Evolutionary conservation across 164 flowering plant genomes (phyloP).

Genomic region (Annona squamosa): DNA sequence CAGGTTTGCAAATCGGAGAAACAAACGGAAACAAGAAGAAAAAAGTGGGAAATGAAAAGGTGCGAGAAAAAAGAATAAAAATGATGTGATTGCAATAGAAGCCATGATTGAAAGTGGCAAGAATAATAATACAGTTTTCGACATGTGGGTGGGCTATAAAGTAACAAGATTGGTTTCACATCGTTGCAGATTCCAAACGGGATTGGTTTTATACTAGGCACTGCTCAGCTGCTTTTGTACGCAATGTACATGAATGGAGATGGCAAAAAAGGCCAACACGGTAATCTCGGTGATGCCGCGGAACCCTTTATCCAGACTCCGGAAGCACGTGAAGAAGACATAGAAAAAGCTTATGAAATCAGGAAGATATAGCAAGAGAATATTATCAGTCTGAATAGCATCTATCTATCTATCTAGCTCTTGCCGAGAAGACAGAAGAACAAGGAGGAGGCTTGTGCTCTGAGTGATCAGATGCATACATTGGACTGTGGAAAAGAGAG

Average conservation of each 20-base stretch:
- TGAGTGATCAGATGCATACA: too few relatives aligned
- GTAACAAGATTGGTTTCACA: not conserved
- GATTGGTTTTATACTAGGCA: not conserved
- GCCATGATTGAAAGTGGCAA: too few relatives aligned
- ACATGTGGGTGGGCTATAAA: not conserved
- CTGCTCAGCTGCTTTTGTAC: constrained; percentile 1
- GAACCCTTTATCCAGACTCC: not conserved
- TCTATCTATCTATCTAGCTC: too few relatives aligned
- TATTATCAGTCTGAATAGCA: too few relatives aligned
- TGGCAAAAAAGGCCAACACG: not conserved
- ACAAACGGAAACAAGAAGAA: too few relatives aligned
- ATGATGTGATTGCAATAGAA: too few relatives aligned
- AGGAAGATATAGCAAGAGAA: not conserved
- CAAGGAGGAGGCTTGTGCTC: too few relatives aligned
- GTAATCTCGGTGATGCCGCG: not conserved
- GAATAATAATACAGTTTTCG: not conserved
- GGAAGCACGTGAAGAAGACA: not conserved
- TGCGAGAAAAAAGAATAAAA: too few relatives aligned
- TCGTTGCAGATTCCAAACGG: constrained; percentile 4
- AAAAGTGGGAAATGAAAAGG: too few relatives aligned
- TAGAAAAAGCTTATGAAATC: not conserved
- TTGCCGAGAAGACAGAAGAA: too few relatives aligned
- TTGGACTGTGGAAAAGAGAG: too few relatives aligned
- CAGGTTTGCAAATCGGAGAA: too few relatives aligned
- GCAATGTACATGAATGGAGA: not conserved